Evolutionary conservation across 2,329 filamentous ascomycete genomes (phyloP).

Genomic region (Stagonosporopsis chrysanthemi): DNA sequence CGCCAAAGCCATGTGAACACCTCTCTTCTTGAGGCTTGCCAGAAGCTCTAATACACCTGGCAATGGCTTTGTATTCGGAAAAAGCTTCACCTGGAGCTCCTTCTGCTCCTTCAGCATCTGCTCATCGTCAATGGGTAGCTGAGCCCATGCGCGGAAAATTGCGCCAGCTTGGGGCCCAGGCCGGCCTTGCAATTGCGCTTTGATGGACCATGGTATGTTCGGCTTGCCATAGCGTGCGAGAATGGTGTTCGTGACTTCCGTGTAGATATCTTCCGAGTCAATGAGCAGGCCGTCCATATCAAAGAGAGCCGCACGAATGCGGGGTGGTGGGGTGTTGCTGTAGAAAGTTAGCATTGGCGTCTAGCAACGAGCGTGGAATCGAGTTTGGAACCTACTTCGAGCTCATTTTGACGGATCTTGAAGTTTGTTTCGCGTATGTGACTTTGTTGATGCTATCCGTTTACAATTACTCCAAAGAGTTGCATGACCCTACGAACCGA

Average conservation of each 20-base stretch:
- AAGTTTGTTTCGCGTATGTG: neutral
- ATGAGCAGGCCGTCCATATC: constrained; percentile 98
- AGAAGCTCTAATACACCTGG: constrained; percentile 80
- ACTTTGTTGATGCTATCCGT: neutral
- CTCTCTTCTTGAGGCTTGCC: constrained; percentile 62
- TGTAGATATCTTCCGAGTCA: constrained; percentile 92
- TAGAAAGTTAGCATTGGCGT: constrained; percentile 6
- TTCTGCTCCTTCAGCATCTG: constrained; percentile 69
- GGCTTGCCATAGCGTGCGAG: constrained; percentile 76
- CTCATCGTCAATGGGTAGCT: constrained; percentile 77
- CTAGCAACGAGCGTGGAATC: neutral
- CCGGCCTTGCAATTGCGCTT: constrained; percentile 80
- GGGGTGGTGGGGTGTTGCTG: constrained; percentile 61
- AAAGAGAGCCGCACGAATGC: constrained; percentile 89
- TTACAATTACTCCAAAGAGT: constrained; percentile 6
- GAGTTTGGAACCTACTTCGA: constrained; percentile 17
- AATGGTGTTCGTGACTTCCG: constrained; percentile 80
- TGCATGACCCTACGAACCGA: constrained; percentile 28
- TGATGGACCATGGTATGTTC: constrained; percentile 88
- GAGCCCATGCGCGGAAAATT: constrained; percentile 81
- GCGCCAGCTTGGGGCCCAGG: constrained; percentile 65
- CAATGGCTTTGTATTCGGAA: constrained; percentile 76
- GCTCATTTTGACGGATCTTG: constrained; percentile 21
- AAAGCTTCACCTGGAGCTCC: constrained; percentile 73
- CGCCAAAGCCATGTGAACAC: constrained; percentile 82